These are phyloP conservation scores for Inga laurina DNA, from an alignment of 306 rosid genomes.

Conservation along the genomic window DNA sequence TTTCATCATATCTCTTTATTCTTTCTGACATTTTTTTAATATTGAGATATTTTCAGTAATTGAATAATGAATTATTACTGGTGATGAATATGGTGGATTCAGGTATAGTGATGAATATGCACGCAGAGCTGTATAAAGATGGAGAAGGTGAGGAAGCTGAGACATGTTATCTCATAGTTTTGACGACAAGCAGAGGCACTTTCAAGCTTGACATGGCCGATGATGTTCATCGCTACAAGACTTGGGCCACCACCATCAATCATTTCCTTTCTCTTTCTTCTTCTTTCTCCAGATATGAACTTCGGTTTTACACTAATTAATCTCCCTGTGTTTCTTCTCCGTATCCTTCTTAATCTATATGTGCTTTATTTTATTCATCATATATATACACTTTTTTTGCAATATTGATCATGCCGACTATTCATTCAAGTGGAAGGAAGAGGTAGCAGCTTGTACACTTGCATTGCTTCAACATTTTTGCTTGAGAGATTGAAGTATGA, in stretches of 20 bases:
- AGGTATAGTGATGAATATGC: conserved; percentile 61
- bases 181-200: conserved; percentile 69
- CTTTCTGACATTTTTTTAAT: neutral
- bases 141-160: conserved; percentile 54
- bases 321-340: conserved; percentile 8
- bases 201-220: conserved; percentile 90
- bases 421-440: neutral
- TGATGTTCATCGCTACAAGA: conserved; percentile 66
- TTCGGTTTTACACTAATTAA: conserved; percentile 38
- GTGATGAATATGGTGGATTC: neutral
- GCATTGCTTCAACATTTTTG: neutral
- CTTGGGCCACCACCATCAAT: conserved; percentile 74
- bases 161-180: conserved; percentile 77
- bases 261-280: conserved; percentile 73
- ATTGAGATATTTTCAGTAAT: neutral
- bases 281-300: conserved; percentile 64
- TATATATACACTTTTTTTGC: neutral
- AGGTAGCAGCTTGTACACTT: neutral
- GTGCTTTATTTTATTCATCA: conserved; percentile 4
- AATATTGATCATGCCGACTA: neutral
- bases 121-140: conserved; percentile 74
- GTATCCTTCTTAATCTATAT: conserved; percentile 15
- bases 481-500: neutral
- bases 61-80: neutral
- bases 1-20: neutral